Conservation (phyloP, 1,139 yeast genomes). For the Taphrina pruni region DNA sequence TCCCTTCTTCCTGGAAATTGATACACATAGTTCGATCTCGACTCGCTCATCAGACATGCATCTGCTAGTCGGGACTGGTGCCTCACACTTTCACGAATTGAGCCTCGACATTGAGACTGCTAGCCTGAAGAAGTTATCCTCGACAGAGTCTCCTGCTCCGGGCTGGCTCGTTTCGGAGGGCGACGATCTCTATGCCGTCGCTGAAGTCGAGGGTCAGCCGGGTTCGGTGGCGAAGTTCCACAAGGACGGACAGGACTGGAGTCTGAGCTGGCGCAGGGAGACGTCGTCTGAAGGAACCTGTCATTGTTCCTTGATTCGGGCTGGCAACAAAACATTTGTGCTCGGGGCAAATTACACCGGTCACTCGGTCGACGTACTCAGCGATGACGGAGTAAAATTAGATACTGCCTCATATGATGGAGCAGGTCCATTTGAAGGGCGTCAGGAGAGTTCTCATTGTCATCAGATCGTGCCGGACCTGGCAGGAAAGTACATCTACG, state of each 20-base stretch:
- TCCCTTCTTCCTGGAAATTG: no score
- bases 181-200: slow-evolving; percentile 4
- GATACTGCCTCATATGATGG: slow-evolving; percentile 6
- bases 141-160: slow-evolving; percentile 8
- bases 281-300: slow-evolving; percentile 21
- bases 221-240: slow-evolving; percentile 4
- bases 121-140: background rate
- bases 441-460: slow-evolving; percentile 34
- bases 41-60: background rate
- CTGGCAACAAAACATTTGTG: slow-evolving; percentile 5
- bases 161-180: slow-evolving; percentile 10
- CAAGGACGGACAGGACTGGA: background rate
- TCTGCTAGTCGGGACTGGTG: slow-evolving; percentile 9
- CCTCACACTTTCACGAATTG: slow-evolving; percentile 8
- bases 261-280: slow-evolving; percentile 15
- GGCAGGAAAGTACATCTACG: slow-evolving; percentile 18
- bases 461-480: slow-evolving; percentile 39
- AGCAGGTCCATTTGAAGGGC: slow-evolving; percentile 34
- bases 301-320: slow-evolving; percentile 12
- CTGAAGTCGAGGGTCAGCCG: slow-evolving; percentile 1
- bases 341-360: slow-evolving; percentile 35
- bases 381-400: slow-evolving; percentile 2
- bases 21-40: no score
- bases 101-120: background rate
- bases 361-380: slow-evolving; percentile 23